Evolutionary conservation across 805 yeast species (phyloP).

Genomic region (Henningerozyma blattae): DNA sequence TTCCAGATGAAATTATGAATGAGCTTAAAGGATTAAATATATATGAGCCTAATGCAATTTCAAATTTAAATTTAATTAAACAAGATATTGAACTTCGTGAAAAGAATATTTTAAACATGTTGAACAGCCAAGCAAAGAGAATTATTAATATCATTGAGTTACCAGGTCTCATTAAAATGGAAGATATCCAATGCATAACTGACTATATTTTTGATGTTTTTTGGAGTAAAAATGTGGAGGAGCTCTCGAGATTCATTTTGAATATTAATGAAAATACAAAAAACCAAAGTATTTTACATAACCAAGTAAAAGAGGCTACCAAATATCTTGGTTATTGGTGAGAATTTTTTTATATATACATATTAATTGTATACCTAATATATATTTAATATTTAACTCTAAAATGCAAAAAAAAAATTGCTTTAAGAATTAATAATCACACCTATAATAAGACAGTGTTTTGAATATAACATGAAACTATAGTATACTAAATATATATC

Average conservation of each 20-base stretch:
- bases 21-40: not conserved
- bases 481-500: too few relatives aligned
- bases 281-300: constrained; percentile 13
- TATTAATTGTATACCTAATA: not conserved
- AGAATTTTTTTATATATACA: too few relatives aligned
- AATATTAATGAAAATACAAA: constrained; percentile 10
- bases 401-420: too few relatives aligned
- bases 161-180: constrained; percentile 22
- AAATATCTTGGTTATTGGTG: constrained; percentile 13
- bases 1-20: not conserved
- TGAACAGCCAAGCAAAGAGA: constrained; percentile 20
- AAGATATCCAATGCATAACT: constrained; percentile 21
- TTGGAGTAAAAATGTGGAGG: constrained; percentile 23
- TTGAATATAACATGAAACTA: too few relatives aligned
- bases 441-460: too few relatives aligned
- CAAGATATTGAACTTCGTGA: not conserved
- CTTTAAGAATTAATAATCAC: too few relatives aligned
- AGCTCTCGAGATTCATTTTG: constrained; percentile 12
- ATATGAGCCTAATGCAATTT: not conserved
- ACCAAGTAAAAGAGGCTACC: constrained; percentile 18
- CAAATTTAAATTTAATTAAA: not conserved
- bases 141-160: constrained; percentile 22
- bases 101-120: constrained; percentile 4
- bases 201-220: constrained; percentile 26
- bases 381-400: too few relatives aligned